Base-by-base conservation (phyloP, 2,329 filamentous ascomycete species). In the Fusarium vanettenii region DNA sequence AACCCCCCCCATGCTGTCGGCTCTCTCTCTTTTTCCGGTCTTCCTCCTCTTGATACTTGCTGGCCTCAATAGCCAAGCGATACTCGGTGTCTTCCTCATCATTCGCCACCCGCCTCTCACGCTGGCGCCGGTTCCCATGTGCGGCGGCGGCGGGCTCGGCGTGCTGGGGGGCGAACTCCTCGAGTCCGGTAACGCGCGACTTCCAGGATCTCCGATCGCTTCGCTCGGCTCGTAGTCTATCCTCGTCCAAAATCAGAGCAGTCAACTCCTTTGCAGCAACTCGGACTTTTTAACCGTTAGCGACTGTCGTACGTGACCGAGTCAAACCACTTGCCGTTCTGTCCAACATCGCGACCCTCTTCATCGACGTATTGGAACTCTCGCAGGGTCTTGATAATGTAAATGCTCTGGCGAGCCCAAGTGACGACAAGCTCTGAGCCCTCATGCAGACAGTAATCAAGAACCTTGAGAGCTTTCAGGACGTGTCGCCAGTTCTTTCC, bases 401-500 rank as follows among this genome's bases (percentile, higher is more conserved):
- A 99, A 76, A 98, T 92, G 82, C 98, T 98, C 87, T 98, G 97
- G 80, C 95, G 93, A 74, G 95, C 95, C 97, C 97, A 99, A 6
- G 96, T 98, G 60, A 99, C 97, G 37, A 98, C 95, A 74, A 98
- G 87, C 85, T 98, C 97, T 1, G 95, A 98, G 57, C 97, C 97
- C 83, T 99, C 97, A 82, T 99, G 97, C 67, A 99, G 88, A 85
- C 95, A 98, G 85, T 99, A 99, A 84, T 99, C 97, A 67, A 98
- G 89, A 63, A 99, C 97, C 84, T 99, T 99, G 77, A 99, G 88
- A 48, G 97, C 97, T 85, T 99, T 99, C 70, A 99, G 87, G 14
- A 99, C 97, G 83, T 99, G 97, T 79, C 97, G 92, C 97, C 97
- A 99, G 83, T 99, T 99, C 89, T 98, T 99, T 81, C 97, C 97